phyloP scores from a whole-genome alignment of 1,139 yeast species.

The Casaregolazyma lundiana region DNA sequence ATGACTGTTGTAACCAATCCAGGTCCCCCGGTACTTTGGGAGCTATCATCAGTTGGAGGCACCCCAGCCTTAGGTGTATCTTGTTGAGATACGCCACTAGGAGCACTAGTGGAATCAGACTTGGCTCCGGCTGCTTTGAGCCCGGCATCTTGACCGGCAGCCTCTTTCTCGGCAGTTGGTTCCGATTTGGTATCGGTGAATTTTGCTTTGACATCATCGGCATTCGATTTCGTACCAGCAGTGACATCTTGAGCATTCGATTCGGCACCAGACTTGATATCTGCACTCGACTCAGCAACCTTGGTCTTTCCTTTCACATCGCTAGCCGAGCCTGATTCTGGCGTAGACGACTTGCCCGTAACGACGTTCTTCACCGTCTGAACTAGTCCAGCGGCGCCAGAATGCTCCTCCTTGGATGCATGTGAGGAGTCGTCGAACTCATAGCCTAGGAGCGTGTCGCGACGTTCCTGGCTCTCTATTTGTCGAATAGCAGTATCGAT shows the following conservation, averaged over 20 bases:
- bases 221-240: background rate
- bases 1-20: background rate
- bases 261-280: background rate
- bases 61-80: background rate
- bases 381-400: background rate
- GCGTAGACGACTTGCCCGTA: background rate
- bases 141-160: background rate
- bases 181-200: background rate
- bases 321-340: background rate
- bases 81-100: background rate
- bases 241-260: background rate
- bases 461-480: background rate
- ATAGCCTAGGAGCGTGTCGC: background rate
- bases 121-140: background rate
- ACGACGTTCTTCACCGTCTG: background rate
- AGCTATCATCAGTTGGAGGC: background rate
- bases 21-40: background rate
- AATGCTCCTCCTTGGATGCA: too few relatives aligned
- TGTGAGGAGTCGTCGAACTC: background rate
- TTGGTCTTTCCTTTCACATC: background rate
- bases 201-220: background rate
- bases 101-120: background rate
- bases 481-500: background rate
- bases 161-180: too few relatives aligned
- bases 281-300: background rate